Evolutionary conservation across 139 green algal genomes (phyloP), one percentile per base, ranked within the genome.

Genomic region (Chlorella ohadii): DNA sequence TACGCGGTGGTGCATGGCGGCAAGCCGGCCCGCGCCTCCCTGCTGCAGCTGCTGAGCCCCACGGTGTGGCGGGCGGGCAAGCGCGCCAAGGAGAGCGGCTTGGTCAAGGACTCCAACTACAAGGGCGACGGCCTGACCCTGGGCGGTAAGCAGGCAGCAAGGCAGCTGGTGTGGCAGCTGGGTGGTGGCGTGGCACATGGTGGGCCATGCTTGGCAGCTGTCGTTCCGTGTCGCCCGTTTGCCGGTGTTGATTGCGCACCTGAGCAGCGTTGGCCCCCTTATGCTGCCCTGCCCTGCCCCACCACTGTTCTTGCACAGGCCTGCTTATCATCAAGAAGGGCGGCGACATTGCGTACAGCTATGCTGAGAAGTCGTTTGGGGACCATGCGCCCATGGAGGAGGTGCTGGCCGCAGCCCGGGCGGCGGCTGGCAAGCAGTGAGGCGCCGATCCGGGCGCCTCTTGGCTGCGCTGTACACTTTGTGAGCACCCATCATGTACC

Each of bases 301-400:
- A 27, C 38, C 63, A 68, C 63, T 38, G 44, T 51, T 51, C 1
- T 2, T 33, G 22, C 20, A 67, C 61, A 72, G 81, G 83, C 33
- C 34, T 90, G 23, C 33, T 90, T 63, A 76, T 90, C 3, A 16
- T 90, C n/a, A 64, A 78, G 15, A 67, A 56, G 33, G 87, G 72
- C 31, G 87, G 87, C 25, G 57, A 84, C 9, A 44, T 90, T 15
- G 64, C 44, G 20, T 90, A 90, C 51, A 72, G 34, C 19, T 81
- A 89, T 31, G 31, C 44, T 6, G 87, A 90, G 65, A 51, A 72
- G n/a, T 85, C 85, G 11, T 90, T 90, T 90, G 87, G 87, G 12
- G 87, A 90, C 47, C 87, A 90, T 64, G 85, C 87, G 0, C 87
- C 87, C 15, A 34, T 84, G 51, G 59, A 72, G 65, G 55, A 83